Evolutionary conservation across 176 grass and related monocot genomes (phyloP).

Genomic region (Paspalum notatum): DNA sequence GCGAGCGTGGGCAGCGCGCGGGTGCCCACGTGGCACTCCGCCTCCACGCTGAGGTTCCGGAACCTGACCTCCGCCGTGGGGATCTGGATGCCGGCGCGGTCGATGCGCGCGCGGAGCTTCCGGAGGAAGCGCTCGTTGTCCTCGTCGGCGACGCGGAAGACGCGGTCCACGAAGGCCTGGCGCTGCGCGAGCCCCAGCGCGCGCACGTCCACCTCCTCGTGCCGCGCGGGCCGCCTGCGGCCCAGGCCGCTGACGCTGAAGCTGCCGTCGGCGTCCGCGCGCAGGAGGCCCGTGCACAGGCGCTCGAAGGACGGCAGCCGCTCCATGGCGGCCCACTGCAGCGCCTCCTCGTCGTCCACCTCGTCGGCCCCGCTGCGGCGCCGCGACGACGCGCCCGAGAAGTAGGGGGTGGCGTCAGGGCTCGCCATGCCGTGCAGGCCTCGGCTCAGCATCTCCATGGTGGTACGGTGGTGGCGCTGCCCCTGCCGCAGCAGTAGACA

Average conservation of each 20-base stretch:
- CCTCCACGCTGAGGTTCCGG: constrained; percentile 54
- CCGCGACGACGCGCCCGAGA: constrained; percentile 48
- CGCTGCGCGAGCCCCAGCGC: constrained; percentile 53
- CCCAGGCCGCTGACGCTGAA: background rate
- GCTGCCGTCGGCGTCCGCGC: background rate
- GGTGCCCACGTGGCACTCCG: constrained; percentile 71
- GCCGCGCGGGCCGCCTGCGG: background rate
- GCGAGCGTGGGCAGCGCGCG: constrained; percentile 76
- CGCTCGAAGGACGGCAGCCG: constrained; percentile 70
- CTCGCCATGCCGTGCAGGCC: constrained; percentile 51
- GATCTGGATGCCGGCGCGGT: constrained; percentile 74
- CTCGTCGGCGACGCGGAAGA: constrained; percentile 70
- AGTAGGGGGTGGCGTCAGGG: constrained; percentile 49
- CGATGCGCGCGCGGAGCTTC: constrained; percentile 75
- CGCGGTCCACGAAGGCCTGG: constrained; percentile 61
- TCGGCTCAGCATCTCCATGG: constrained; percentile 53
- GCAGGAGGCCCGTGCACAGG: constrained; percentile 53
- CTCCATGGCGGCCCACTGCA: constrained; percentile 89
- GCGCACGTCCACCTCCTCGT: constrained; percentile 65
- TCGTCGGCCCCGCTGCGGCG: constrained; percentile 44
- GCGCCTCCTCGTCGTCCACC: constrained; percentile 87
- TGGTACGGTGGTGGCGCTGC: background rate
- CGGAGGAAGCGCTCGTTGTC: constrained; percentile 71
- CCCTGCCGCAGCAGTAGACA: background rate
- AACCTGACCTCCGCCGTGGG: constrained; percentile 85